These are phyloP conservation scores for Corchorus capsularis DNA, from an alignment of 345 rosid genomes.

Conservation along the genomic window DNA sequence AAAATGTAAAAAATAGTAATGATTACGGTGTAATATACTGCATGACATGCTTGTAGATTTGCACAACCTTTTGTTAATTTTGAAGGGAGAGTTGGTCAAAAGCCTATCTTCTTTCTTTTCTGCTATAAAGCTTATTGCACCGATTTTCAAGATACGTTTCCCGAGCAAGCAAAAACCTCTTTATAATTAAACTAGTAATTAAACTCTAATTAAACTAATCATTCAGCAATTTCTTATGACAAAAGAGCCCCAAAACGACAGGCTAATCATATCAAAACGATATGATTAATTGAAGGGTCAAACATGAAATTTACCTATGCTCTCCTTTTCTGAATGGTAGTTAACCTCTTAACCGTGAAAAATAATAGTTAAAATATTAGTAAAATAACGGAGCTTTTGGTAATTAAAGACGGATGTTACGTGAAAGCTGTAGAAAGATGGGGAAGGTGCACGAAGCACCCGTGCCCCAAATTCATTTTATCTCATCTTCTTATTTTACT, in stretches of 20 bases:
- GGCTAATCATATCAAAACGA: background rate
- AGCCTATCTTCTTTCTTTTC: conserved; percentile 35
- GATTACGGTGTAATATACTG: background rate
- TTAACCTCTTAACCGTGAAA: conserved; percentile 5
- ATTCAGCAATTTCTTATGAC: background rate
- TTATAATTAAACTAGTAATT: too few relatives aligned
- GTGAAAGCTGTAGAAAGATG: conserved; percentile 10
- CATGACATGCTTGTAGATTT: conserved; percentile 18
- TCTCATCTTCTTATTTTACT: background rate
- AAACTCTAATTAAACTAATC: conserved; percentile 5
- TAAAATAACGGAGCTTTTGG: conserved; percentile 4
- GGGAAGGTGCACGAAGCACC: conserved; percentile 36
- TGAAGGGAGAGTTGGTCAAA: conserved; percentile 33
- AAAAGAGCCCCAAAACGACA: background rate
- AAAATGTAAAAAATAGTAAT: too few relatives aligned
- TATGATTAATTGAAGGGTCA: background rate
- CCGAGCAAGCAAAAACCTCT: conserved; percentile 16
- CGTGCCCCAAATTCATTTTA: conserved; percentile 42
- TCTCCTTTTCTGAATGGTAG: conserved; percentile 18
- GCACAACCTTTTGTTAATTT: background rate
- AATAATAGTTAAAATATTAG: background rate
- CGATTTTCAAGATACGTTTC: conserved; percentile 33
- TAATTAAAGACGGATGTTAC: background rate
- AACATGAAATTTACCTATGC: background rate
- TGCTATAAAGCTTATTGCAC: conserved; percentile 29